Percentiles rank a stretch among this genome's conserved stretches.
These are phyloP conservation scores for Tuber calosporum DNA, from an alignment of 495 filamentous ascomycete species.

Conservation along the genomic window DNA sequence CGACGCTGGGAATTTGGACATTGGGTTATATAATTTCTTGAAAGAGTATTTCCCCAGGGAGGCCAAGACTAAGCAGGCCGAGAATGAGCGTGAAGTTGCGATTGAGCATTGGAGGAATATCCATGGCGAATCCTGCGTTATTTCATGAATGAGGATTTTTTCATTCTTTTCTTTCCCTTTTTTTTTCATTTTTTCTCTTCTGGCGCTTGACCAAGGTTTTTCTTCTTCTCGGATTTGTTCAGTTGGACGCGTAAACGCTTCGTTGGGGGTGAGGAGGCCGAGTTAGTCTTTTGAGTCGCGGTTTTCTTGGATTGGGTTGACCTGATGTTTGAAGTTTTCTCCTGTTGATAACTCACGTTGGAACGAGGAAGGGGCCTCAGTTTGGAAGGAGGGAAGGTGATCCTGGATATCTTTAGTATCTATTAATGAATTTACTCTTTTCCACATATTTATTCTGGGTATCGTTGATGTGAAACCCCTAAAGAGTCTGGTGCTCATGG, in stretches of 20 bases:
- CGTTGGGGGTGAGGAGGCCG: not conserved
- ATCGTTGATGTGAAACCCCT: not conserved
- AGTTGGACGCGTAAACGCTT: not conserved
- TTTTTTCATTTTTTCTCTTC: not conserved
- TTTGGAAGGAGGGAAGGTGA: not conserved
- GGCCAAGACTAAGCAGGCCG: slow-evolving; percentile 48
- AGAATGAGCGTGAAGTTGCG: slow-evolving; percentile 40
- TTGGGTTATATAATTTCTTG: slow-evolving; percentile 53
- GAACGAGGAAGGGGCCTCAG: not conserved
- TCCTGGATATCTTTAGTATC: not conserved
- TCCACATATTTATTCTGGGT: not conserved
- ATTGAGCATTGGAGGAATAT: slow-evolving; percentile 39
- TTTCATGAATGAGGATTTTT: not conserved
- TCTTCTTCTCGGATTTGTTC: not conserved
- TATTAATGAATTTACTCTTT: not conserved
- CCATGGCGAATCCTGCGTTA: slow-evolving; percentile 15
- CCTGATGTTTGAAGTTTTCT: not conserved
- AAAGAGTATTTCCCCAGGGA: slow-evolving; percentile 65
- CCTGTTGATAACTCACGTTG: not conserved
- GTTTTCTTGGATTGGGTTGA: not conserved
- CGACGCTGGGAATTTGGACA: slow-evolving; percentile 56
- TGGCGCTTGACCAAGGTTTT: not conserved
- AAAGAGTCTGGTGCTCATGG: not conserved
- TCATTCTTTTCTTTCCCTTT: too few species aligned
- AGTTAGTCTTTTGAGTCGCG: not conserved